A percentile compares a stretch with the other conserved stretches of the same genome.
These are phyloP conservation scores for Penstemon newberryi DNA, from an alignment of 257 asterid species.

Conservation along the genomic window DNA sequence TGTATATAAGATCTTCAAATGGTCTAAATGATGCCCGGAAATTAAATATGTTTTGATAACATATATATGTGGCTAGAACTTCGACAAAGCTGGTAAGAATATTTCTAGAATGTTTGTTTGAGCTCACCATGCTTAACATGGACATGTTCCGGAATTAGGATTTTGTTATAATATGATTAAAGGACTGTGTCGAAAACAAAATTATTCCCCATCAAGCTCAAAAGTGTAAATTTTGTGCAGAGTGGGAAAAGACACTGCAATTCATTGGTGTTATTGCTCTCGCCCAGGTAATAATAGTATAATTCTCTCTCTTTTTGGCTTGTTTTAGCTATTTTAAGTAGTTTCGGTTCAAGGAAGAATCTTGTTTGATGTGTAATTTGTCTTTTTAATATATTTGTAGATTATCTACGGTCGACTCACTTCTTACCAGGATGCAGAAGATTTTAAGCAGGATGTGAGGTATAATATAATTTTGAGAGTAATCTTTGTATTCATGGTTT, in stretches of 20 bases:
- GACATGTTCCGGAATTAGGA: too few species aligned
- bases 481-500: too few species aligned
- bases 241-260: constrained; percentile 88
- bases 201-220: too few species aligned
- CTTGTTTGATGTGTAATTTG: background rate
- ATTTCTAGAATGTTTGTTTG: too few species aligned
- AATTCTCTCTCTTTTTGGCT: background rate
- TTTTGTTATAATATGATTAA: too few species aligned
- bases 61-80: too few species aligned
- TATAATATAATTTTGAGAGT: constrained; percentile 13
- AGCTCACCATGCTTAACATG: too few species aligned
- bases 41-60: too few species aligned
- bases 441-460: constrained; percentile 73
- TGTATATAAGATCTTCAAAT: too few species aligned
- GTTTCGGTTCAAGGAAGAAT: background rate
- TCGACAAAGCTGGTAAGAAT: too few species aligned
- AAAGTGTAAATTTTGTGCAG: constrained; percentile 36
- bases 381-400: constrained; percentile 33
- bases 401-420: constrained; percentile 57
- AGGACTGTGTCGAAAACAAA: too few species aligned
- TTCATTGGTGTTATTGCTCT: constrained; percentile 63
- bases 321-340: background rate
- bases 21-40: too few species aligned
- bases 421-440: constrained; percentile 71
- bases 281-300: constrained; percentile 45